phyloP scores from a whole-genome alignment of 441 rosid species.

The Adansonia madagascariensis region DNA sequence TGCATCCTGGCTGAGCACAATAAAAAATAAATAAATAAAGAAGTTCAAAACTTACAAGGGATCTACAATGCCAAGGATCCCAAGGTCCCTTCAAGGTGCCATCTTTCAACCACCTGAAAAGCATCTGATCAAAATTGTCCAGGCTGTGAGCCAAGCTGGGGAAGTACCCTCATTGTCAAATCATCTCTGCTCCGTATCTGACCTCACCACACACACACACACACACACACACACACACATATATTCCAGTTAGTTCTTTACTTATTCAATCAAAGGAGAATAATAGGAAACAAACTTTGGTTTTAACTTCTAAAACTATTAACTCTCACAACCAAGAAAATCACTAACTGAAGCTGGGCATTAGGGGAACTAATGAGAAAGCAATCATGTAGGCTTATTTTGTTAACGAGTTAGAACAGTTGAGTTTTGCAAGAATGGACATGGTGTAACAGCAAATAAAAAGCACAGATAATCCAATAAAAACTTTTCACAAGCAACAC shows the following conservation, averaged over 20 bases:
- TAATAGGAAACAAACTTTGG: neutral
- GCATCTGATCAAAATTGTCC: conserved; percentile 46
- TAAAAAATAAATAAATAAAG: conserved; percentile 18
- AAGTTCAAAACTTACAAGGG: conserved; percentile 31
- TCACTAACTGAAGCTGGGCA: neutral
- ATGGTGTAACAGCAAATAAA: neutral
- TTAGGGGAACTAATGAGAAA: neutral
- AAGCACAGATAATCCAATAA: neutral
- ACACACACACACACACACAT: conserved; percentile 21
- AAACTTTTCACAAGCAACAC: neutral
- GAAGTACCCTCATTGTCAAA: conserved; percentile 26
- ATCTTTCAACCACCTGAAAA: conserved; percentile 23
- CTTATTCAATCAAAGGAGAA: conserved; percentile 1
- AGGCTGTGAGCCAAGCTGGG: conserved; percentile 38
- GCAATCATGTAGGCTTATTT: neutral
- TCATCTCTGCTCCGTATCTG: conserved; percentile 44
- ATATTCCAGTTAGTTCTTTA: conserved; percentile 21
- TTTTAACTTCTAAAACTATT: neutral
- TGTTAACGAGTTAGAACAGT: neutral
- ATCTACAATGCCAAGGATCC: conserved; percentile 31
- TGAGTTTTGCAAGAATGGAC: neutral
- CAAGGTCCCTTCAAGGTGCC: conserved; percentile 29
- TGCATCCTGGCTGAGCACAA: conserved; percentile 34
- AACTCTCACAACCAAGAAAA: neutral
- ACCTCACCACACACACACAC: conserved; percentile 37